phyloP scores from a whole-genome alignment of 768 basidiomycete species.

The Fomitopsis pulvina region DNA sequence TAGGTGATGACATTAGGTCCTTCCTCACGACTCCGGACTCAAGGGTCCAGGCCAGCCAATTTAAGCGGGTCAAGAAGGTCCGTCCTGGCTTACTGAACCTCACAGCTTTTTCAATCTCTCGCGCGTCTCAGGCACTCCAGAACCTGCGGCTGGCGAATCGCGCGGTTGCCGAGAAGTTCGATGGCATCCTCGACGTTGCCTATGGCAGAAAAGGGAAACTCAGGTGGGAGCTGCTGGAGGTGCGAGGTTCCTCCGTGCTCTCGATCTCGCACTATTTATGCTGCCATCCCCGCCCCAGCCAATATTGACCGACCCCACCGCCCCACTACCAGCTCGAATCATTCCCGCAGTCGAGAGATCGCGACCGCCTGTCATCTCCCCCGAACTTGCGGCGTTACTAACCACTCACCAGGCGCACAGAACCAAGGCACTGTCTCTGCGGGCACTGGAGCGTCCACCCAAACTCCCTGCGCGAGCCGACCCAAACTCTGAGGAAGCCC shows the following conservation, averaged over 20 bases:
- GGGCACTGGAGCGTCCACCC: constrained; percentile 42
- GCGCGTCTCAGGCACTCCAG: constrained; percentile 39
- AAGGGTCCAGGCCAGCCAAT: constrained; percentile 30
- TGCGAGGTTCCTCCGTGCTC: constrained; percentile 23
- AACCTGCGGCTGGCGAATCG: constrained; percentile 48
- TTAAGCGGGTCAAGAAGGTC: constrained; percentile 50
- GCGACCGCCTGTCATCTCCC: constrained; percentile 59
- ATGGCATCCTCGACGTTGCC: constrained; percentile 55
- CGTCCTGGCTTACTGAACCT: not conserved
- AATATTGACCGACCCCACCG: constrained; percentile 41
- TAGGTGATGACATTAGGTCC: constrained; percentile 49
- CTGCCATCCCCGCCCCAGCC: constrained; percentile 35
- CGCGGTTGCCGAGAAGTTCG: constrained; percentile 44
- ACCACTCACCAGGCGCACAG: constrained; percentile 40
- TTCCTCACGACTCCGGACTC: constrained; percentile 30
- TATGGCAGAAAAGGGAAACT: constrained; percentile 74
- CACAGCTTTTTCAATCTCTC: not conserved
- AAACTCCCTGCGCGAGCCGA: constrained; percentile 51
- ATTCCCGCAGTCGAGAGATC: constrained; percentile 47
- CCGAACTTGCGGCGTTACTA: constrained; percentile 57
- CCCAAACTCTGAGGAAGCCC: constrained; percentile 50
- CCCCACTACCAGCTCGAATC: constrained; percentile 37
- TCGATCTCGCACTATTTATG: not conserved
- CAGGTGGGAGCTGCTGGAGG: constrained; percentile 62
- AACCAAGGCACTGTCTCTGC: constrained; percentile 36